These are phyloP conservation scores for Penicillium sp. DNA, from an alignment of 2,329 filamentous ascomycete species.

Conservation along the genomic window DNA sequence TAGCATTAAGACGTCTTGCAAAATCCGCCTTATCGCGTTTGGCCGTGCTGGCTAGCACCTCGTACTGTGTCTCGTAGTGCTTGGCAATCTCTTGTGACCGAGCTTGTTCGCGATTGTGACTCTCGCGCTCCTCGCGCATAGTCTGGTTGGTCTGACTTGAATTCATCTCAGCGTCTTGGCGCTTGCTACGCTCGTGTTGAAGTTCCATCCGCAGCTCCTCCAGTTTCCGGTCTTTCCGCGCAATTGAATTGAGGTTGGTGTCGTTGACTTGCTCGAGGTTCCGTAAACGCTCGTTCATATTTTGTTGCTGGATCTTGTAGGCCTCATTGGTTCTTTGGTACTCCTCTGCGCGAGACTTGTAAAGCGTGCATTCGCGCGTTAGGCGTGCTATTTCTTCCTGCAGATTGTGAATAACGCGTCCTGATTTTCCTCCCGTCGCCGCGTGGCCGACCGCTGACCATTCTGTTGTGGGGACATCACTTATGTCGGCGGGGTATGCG, in stretches of 20 bases:
- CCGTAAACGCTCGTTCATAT: constrained; percentile 46
- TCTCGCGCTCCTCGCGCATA: constrained; percentile 42
- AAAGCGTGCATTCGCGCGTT: constrained; percentile 47
- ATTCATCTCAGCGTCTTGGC: constrained; percentile 42
- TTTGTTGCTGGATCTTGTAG: constrained; percentile 46
- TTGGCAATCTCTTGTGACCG: constrained; percentile 42
- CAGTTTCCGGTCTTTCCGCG: constrained; percentile 49
- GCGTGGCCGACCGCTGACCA: constrained; percentile 54
- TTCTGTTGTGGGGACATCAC: constrained; percentile 34
- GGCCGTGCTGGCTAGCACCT: constrained; percentile 41
- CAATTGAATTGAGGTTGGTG: constrained; percentile 47
- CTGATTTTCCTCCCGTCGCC: constrained; percentile 51
- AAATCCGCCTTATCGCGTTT: constrained; percentile 45
- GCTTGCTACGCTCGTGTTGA: constrained; percentile 43
- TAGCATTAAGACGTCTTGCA: constrained; percentile 38
- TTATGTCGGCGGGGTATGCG: constrained; percentile 22
- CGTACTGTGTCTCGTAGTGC: constrained; percentile 44
- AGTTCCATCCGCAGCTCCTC: constrained; percentile 46
- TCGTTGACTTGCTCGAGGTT: constrained; percentile 50
- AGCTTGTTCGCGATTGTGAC: constrained; percentile 40
- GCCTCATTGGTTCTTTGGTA: constrained; percentile 49
- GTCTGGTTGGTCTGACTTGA: constrained; percentile 38
- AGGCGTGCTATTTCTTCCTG: constrained; percentile 52
- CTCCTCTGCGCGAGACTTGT: constrained; percentile 48
- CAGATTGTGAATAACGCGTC: constrained; percentile 51